phyloP scores from a whole-genome alignment of 208 protist species.

The Trypanosoma caninum region DNA sequence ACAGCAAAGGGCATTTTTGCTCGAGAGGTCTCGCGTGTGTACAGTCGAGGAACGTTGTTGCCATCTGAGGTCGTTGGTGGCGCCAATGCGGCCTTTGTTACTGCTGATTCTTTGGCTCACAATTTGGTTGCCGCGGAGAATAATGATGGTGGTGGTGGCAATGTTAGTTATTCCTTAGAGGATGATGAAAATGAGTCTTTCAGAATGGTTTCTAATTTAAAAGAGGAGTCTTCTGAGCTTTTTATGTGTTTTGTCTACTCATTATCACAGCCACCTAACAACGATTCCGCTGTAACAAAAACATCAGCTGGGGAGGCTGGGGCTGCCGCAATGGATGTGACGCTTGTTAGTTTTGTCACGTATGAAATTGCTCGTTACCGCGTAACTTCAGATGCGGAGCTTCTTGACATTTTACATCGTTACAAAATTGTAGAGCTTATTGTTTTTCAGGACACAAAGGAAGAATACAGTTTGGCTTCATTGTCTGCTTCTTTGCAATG shows the following conservation, averaged over 20 bases:
- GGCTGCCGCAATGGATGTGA: conserved; percentile 23
- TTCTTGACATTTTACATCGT: conserved; percentile 68
- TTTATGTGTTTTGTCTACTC: conserved; percentile 60
- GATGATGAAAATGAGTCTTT: conserved; percentile 2
- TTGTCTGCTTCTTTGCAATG: conserved; percentile 12
- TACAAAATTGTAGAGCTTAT: conserved; percentile 79
- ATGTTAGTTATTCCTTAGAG: too few species aligned
- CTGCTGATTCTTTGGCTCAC: not conserved
- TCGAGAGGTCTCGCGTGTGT: conserved; percentile 65
- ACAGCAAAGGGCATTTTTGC: conserved; percentile 68
- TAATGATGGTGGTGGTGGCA: too few species aligned
- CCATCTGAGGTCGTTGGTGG: conserved; percentile 54
- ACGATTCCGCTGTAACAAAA: too few species aligned
- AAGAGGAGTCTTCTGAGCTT: conserved; percentile 48
- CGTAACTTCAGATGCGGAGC: conserved; percentile 34
- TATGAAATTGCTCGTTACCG: conserved; percentile 17
- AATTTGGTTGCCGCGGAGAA: not conserved
- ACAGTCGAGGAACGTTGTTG: conserved; percentile 79
- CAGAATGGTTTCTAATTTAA: not conserved
- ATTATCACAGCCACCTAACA: too few species aligned
- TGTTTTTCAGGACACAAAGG: conserved; percentile 23
- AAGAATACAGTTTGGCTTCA: too few species aligned
- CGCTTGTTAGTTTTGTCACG: conserved; percentile 78
- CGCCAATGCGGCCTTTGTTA: not conserved
- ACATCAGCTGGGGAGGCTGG: not conserved